These are phyloP conservation scores for Pholiota microspora DNA, from an alignment of 768 basidiomycete genomes.

Conservation along the genomic window DNA sequence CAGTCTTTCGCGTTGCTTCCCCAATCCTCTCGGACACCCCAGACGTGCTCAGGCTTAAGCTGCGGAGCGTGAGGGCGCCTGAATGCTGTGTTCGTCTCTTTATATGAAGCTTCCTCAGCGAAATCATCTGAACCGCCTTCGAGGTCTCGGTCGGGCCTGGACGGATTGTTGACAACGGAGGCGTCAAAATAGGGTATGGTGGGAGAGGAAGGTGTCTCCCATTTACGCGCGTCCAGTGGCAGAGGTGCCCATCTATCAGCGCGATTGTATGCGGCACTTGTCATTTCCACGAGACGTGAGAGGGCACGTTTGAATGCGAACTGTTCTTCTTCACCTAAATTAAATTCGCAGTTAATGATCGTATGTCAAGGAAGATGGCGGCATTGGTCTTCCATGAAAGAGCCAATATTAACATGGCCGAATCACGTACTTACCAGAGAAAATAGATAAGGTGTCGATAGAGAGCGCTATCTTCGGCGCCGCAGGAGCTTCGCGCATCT, in stretches of 20 bases:
- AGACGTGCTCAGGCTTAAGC: slow-evolving; percentile 11
- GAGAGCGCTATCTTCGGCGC: slow-evolving; percentile 14
- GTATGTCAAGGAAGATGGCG: background rate
- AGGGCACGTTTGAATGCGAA: slow-evolving; percentile 64
- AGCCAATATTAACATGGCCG: background rate
- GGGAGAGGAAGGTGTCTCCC: slow-evolving; percentile 9
- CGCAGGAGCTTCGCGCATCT: slow-evolving; percentile 23
- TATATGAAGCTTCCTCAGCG: slow-evolving; percentile 8
- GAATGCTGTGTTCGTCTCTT: slow-evolving; percentile 2
- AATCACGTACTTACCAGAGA: slow-evolving; percentile 33
- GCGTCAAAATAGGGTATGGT: background rate
- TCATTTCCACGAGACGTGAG: slow-evolving; percentile 58
- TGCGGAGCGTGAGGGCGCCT: slow-evolving; percentile 12
- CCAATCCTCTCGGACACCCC: slow-evolving; percentile 18
- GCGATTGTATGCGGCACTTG: slow-evolving; percentile 32
- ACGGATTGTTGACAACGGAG: background rate
- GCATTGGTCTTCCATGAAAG: background rate
- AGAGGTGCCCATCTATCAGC: slow-evolving; percentile 36
- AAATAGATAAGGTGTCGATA: slow-evolving; percentile 49
- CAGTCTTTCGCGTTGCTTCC: slow-evolving; percentile 8
- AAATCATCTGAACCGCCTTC: slow-evolving; percentile 3
- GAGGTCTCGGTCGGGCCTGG: background rate
- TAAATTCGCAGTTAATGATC: background rate
- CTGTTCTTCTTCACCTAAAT: slow-evolving; percentile 52
- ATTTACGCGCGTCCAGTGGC: slow-evolving; percentile 16